phyloP scores from a whole-genome alignment of 2,329 filamentous ascomycete genomes.

The Knufia petricola region DNA sequence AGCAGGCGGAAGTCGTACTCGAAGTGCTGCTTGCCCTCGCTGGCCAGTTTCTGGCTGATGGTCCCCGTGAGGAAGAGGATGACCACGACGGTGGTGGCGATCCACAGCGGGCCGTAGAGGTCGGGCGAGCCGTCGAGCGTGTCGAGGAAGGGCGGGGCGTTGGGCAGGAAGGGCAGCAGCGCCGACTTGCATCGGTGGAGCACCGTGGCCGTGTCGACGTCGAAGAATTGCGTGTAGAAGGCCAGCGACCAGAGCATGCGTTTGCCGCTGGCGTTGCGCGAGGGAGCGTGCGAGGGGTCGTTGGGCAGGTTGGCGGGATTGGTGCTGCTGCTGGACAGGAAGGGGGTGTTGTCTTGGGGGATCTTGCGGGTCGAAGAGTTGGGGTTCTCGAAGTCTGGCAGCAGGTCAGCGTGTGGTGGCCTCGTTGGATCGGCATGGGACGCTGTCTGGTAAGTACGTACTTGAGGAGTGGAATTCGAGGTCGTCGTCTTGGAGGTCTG shows the following conservation, averaged over 20 bases:
- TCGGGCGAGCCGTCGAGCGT: conserved; percentile 95
- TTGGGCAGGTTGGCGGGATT: conserved; percentile 40
- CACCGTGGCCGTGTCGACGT: conserved; percentile 89
- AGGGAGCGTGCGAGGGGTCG: conserved; percentile 35
- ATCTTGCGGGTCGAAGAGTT: conserved; percentile 44
- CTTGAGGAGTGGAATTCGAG: conserved; percentile 95
- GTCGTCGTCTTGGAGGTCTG: conserved; percentile 85
- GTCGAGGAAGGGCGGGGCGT: conserved; percentile 81
- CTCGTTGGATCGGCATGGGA: conserved; percentile 1
- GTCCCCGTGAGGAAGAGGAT: conserved; percentile 93
- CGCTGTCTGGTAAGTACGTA: too few relatives aligned
- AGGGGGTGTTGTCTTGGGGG: conserved; percentile 41
- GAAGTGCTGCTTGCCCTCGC: conserved; percentile 22
- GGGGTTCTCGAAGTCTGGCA: conserved; percentile 59
- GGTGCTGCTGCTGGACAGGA: conserved; percentile 43
- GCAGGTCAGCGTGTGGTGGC: neutral
- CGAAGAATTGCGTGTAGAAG: conserved; percentile 98
- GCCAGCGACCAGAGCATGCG: conserved; percentile 83
- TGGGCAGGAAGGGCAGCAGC: conserved; percentile 77
- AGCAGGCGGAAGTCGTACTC: conserved; percentile 58
- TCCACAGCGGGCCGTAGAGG: conserved; percentile 96
- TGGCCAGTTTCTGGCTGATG: conserved; percentile 79
- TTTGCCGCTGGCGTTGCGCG: conserved; percentile 52
- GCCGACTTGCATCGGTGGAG: conserved; percentile 76
- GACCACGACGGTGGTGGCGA: conserved; percentile 91